Evolutionary conservation across 1,139 yeast species (phyloP).

Genomic region (Pichia sp.): DNA sequence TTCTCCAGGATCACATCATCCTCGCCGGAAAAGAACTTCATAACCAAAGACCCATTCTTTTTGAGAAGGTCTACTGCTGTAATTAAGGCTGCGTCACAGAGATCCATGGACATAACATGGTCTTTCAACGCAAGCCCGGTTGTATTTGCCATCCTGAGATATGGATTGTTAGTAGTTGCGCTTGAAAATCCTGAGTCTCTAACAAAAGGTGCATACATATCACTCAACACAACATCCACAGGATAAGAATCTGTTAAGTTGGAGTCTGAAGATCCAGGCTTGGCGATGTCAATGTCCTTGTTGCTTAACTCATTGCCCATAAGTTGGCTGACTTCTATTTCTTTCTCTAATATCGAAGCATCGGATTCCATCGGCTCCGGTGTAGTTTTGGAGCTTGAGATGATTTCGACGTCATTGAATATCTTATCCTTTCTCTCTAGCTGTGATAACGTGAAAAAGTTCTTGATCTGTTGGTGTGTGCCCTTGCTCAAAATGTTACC

Average conservation of each 20-base stretch:
- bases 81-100: constrained; percentile 87
- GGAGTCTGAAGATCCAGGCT: not conserved
- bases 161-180: constrained; percentile 75
- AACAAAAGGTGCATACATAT: constrained; percentile 75
- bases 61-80: constrained; percentile 65
- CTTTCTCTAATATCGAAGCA: constrained; percentile 16
- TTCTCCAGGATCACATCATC: constrained; percentile 59
- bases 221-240: constrained; percentile 75
- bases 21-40: constrained; percentile 67
- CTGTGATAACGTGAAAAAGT: constrained; percentile 46
- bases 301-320: constrained; percentile 6
- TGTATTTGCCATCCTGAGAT: constrained; percentile 70
- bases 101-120: constrained; percentile 63
- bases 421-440: constrained; percentile 14
- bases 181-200: constrained; percentile 62
- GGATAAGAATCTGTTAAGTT: constrained; percentile 30
- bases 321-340: constrained; percentile 6
- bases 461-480: constrained; percentile 58
- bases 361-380: constrained; percentile 7
- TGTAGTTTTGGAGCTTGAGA: constrained; percentile 11
- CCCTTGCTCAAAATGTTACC: constrained; percentile 73
- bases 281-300: too few relatives aligned
- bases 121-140: constrained; percentile 60
- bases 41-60: constrained; percentile 66
- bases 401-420: constrained; percentile 12